Conservation (phyloP, 345 rosid genomes). For the Hirschfeldia incana region DNA sequence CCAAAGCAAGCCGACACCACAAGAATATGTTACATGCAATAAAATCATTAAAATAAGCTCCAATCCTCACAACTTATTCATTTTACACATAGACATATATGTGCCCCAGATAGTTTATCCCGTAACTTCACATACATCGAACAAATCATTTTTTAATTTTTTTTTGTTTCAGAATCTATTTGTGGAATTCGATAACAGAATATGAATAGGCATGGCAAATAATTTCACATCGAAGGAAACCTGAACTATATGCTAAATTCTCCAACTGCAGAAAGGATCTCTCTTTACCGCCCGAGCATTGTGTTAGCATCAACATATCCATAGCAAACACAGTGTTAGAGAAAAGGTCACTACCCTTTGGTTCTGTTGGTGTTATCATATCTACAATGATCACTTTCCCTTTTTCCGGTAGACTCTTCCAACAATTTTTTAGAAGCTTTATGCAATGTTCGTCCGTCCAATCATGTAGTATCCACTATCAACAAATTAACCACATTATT, state of each 20-base stretch:
- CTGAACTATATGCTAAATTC: constrained; percentile 42
- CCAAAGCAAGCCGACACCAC: neutral
- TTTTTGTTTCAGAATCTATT: neutral
- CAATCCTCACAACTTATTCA: neutral
- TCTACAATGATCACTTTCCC: constrained; percentile 52
- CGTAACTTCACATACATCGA: neutral
- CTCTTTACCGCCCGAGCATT: constrained; percentile 35
- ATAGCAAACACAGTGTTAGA: constrained; percentile 34
- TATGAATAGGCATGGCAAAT: neutral
- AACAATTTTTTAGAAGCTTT: constrained; percentile 48
- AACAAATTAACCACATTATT: neutral
- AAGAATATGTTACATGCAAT: neutral
- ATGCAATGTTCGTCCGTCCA: constrained; percentile 51
- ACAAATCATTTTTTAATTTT: neutral
- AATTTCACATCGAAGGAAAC: constrained; percentile 38
- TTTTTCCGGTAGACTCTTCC: constrained; percentile 38
- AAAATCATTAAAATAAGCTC: neutral
- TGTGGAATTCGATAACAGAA: constrained; percentile 28
- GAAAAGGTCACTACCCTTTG: constrained; percentile 27
- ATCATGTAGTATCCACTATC: constrained; percentile 47
- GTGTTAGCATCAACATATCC: constrained; percentile 50
- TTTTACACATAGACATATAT: neutral
- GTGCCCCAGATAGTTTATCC: neutral
- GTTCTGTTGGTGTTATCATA: constrained; percentile 34
- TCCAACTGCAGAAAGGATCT: constrained; percentile 37